Evolutionary conservation across 2,329 filamentous ascomycete genomes (phyloP).

Genomic region (Penicillium frequentans): DNA sequence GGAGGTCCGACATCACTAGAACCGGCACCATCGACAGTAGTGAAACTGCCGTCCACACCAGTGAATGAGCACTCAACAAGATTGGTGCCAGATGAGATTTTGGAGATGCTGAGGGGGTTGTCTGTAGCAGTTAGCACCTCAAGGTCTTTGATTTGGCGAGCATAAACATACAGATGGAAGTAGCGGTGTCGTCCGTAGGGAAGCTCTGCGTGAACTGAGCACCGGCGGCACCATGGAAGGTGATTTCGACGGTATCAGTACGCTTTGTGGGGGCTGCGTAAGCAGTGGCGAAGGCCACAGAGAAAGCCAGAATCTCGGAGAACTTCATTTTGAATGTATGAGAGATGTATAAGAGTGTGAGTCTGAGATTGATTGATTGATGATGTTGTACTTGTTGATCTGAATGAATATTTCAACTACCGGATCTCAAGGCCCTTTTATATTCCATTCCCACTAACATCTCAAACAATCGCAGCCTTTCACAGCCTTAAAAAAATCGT

Average conservation of each 20-base stretch:
- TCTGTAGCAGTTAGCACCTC: slow-evolving; percentile 1
- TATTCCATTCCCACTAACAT: neutral
- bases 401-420: neutral
- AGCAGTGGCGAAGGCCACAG: slow-evolving; percentile 7
- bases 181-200: neutral
- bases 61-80: slow-evolving; percentile 25
- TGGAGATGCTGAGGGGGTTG: slow-evolving; percentile 22
- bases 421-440: neutral
- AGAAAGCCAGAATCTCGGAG: slow-evolving; percentile 7
- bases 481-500: neutral
- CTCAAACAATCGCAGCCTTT: neutral
- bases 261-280: slow-evolving; percentile 5
- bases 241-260: slow-evolving; percentile 7
- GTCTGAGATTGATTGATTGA: neutral
- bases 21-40: slow-evolving; percentile 17
- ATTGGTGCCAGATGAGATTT: slow-evolving; percentile 19
- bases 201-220: slow-evolving; percentile 3
- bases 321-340: slow-evolving; percentile 10
- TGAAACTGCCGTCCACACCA: slow-evolving; percentile 24
- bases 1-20: slow-evolving; percentile 30
- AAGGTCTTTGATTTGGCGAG: neutral
- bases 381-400: neutral
- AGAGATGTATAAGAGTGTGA: neutral
- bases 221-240: slow-evolving; percentile 12
- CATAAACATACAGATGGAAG: neutral